Conservation (phyloP, 306 rosid genomes). For the Vigna trinervia region DNA sequence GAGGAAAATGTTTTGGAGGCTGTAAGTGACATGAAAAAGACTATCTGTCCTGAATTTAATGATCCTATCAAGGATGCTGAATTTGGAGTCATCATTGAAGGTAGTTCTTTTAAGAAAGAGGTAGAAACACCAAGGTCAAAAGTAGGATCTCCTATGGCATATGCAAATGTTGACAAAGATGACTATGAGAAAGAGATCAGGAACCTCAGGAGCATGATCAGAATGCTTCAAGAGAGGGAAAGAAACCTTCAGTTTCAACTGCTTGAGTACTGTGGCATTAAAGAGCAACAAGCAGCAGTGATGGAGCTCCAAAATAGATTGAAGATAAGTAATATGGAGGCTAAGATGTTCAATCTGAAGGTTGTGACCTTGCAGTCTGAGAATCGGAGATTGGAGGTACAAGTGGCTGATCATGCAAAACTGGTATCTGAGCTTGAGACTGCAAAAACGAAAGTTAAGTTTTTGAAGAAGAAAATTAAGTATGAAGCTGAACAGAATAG, state of each 20-base stretch:
- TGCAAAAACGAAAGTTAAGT: conserved; percentile 64
- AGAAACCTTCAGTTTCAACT: conserved; percentile 73
- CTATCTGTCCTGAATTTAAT: conserved; percentile 50
- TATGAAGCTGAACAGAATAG: conserved; percentile 77
- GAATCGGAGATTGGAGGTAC: conserved; percentile 66
- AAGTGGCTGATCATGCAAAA: conserved; percentile 59
- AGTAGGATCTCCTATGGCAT: conserved; percentile 52
- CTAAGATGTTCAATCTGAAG: conserved; percentile 79
- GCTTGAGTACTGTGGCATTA: conserved; percentile 84
- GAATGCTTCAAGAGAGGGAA: conserved; percentile 82
- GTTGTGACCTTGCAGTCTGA: conserved; percentile 74
- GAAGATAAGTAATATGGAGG: conserved; percentile 76
- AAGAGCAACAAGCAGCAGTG: conserved; percentile 81
- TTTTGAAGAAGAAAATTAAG: conserved; percentile 75
- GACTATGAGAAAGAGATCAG: conserved; percentile 71
- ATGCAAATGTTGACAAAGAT: conserved; percentile 49
- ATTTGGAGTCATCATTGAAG: conserved; percentile 44
- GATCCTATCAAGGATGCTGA: conserved; percentile 62
- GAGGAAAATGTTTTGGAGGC: conserved; percentile 42
- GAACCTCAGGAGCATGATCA: conserved; percentile 65
- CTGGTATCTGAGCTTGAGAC: conserved; percentile 72
- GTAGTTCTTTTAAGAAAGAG: conserved; percentile 54
- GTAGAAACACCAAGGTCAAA: conserved; percentile 54
- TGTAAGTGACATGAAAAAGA: conserved; percentile 35
- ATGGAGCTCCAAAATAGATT: conserved; percentile 86